Evolutionary conservation across 1,139 yeast genomes (phyloP).

Genomic region (Arxiozyma telluris): DNA sequence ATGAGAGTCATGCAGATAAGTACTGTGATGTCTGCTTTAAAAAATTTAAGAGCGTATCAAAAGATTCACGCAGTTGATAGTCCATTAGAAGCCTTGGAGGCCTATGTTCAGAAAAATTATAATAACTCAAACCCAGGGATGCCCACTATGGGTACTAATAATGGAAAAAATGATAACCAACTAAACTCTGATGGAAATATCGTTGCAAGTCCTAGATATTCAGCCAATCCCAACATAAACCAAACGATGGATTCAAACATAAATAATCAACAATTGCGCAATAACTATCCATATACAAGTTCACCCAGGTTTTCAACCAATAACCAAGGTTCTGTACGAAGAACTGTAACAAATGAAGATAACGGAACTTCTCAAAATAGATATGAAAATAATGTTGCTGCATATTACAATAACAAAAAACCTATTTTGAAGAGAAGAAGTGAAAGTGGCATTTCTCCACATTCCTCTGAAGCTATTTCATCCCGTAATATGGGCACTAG

Average conservation of each 20-base stretch:
- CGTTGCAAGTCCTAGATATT: background rate
- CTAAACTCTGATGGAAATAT: background rate
- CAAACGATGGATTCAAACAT: background rate
- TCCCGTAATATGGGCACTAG: background rate
- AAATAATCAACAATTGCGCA: background rate
- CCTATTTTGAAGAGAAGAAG: slow-evolving; percentile 12
- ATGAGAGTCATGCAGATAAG: slow-evolving; percentile 65
- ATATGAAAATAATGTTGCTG: background rate
- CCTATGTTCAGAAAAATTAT: slow-evolving; percentile 1
- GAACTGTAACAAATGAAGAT: background rate
- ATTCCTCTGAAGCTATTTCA: slow-evolving; percentile 5
- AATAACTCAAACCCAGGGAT: background rate
- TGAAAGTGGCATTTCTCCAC: slow-evolving; percentile 18
- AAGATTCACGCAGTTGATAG: slow-evolving; percentile 17
- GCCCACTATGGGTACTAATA: background rate
- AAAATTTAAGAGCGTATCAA: slow-evolving; percentile 32
- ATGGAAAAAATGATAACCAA: background rate
- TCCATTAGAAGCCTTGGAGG: slow-evolving; percentile 20
- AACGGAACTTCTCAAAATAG: background rate
- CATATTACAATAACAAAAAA: background rate
- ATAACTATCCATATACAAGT: background rate
- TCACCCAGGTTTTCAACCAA: background rate
- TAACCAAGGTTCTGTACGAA: background rate
- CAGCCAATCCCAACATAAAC: background rate
- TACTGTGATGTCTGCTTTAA: slow-evolving; percentile 65